These are phyloP conservation scores for Pyrenochaeta sp. DNA, from an alignment of 2,329 filamentous ascomycete genomes.

Conservation along the genomic window DNA sequence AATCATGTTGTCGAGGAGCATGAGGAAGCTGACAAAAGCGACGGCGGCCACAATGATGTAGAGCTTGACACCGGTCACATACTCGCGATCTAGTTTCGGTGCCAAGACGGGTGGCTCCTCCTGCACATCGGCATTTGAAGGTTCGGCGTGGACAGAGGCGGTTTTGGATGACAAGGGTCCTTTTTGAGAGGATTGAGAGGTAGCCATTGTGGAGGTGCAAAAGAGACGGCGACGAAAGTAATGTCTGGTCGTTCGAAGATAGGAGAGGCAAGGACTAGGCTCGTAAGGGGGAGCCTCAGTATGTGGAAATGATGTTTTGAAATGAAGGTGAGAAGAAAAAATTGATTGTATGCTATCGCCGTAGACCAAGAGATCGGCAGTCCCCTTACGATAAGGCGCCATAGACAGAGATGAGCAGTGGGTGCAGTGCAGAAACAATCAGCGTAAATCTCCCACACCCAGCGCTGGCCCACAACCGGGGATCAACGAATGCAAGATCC, in stretches of 20 bases:
- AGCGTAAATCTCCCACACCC: no score
- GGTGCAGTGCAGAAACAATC: no score
- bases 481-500: no score
- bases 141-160: not conserved
- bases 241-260: not conserved
- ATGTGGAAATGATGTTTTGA: no score
- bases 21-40: constrained; percentile 14
- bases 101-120: not conserved
- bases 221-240: not conserved
- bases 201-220: not conserved
- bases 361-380: not conserved
- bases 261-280: not conserved
- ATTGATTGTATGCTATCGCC: not conserved
- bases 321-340: not conserved
- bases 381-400: no score
- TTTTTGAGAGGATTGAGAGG: not conserved
- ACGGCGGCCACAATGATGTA: constrained; percentile 6
- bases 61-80: constrained; percentile 10
- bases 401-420: not conserved
- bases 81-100: not conserved
- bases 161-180: not conserved
- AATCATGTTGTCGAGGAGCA: constrained; percentile 22
- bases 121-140: not conserved
- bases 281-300: no score
- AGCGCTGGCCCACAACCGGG: no score